Evolutionary conservation across 2,329 filamentous ascomycete genomes (phyloP).

Genomic region (Clonostachys byssicola): DNA sequence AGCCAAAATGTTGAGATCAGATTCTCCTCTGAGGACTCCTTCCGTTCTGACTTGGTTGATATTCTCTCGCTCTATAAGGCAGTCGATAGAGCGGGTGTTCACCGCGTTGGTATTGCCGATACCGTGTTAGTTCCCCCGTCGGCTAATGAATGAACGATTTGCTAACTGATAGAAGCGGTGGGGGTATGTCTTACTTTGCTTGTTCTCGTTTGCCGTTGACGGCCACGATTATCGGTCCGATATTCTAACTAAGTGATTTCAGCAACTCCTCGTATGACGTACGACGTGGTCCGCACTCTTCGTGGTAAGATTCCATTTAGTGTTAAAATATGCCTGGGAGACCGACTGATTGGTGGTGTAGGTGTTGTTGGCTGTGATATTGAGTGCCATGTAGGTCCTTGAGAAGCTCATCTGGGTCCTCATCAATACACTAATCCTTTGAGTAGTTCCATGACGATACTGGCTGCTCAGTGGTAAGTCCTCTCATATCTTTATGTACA

Average conservation of each 20-base stretch:
- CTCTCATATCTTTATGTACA: too few species aligned
- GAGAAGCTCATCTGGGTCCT: too few species aligned
- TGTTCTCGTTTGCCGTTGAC: too few species aligned
- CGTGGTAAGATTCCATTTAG: neutral
- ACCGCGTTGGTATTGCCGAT: slow-evolving; percentile 3
- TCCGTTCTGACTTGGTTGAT: slow-evolving; percentile 80
- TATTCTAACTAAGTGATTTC: neutral
- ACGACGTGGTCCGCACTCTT: slow-evolving; percentile 80
- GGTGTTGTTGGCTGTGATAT: slow-evolving; percentile 59
- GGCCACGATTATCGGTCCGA: too few species aligned
- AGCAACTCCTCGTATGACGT: slow-evolving; percentile 76
- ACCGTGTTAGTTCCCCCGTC: neutral
- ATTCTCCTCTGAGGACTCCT: slow-evolving; percentile 73
- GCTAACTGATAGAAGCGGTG: too few species aligned
- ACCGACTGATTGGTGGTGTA: too few species aligned
- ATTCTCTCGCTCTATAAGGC: slow-evolving; percentile 74
- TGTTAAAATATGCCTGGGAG: too few species aligned
- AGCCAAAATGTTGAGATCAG: slow-evolving; percentile 18
- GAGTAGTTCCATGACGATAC: neutral
- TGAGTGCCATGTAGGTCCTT: neutral
- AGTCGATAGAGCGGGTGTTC: slow-evolving; percentile 1
- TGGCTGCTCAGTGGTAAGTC: too few species aligned
- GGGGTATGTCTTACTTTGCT: too few species aligned
- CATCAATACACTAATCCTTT: too few species aligned
- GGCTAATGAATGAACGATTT: too few species aligned